Base-by-base conservation (phyloP, 352 stramenopile species). In the Pythium vanterpoolii region DNA sequence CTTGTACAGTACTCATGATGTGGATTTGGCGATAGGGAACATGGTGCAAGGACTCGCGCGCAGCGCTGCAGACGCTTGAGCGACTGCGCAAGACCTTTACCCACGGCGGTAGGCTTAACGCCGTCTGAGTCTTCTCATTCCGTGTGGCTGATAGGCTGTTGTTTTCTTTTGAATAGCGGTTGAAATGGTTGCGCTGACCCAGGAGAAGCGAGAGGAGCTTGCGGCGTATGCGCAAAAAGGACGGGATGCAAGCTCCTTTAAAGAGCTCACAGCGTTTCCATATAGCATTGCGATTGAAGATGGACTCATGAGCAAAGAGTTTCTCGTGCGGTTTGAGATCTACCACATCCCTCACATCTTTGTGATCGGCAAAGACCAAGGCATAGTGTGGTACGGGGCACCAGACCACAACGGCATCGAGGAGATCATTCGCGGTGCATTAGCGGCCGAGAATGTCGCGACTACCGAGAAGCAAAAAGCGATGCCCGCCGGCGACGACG, bases 211-310 rank as follows among this genome's bases (percentile, higher is more conserved):
- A 5, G 76, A 86, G 50, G 80, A 90, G 43, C 54, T 90, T 36
- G 63, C 59, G 13, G 74, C 74, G 69, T 90, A 93, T 56, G 71
- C 78, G 23, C 60, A 75, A 14, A 86, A 89, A 63, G 80, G 77
- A 0, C 65, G 70, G 2, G 59, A 64, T 13, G 74, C 79, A n/a
- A 89, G 60, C 55, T 63, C 85, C 58, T 90, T 87, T 49, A 72
- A 72, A 36, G 56, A 73, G 30, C 54, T 92, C 27, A 63, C 72
- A 39, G 51, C 71, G 19, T 86, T 92, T 34, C 24, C 57, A 2
- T 90, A 90, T 50, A 70, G 54, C 7, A 76, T 92, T 40, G 82
- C 66, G 13, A 87, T 88, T n/a, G 82, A 92, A 60, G 74, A 80
- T 30, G 82, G 79, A 10, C 69, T 72, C 52, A 84, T 90, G 73